Evolutionary conservation across 148 eudicot genomes (phyloP).

Genomic region (Talinum fruticosum): DNA sequence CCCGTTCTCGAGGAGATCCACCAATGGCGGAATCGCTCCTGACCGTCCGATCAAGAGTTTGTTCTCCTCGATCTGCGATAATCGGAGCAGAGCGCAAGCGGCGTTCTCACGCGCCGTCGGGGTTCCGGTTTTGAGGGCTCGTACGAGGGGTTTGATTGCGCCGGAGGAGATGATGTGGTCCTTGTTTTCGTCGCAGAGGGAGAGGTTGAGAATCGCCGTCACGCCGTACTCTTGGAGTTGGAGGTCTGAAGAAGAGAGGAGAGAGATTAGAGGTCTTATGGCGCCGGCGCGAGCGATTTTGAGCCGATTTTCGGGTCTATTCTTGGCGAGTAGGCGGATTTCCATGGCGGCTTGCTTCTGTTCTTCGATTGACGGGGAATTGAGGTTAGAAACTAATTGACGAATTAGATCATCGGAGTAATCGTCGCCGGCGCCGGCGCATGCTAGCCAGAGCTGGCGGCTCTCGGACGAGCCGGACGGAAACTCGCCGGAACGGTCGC

Average conservation of each 20-base stretch:
- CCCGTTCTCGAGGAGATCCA: conserved; percentile 59
- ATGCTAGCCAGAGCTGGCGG: conserved; percentile 55
- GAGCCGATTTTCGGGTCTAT: conserved; percentile 72
- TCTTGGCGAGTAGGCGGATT: conserved; percentile 68
- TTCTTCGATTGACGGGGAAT: conserved; percentile 44
- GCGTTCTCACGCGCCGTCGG: conserved; percentile 77
- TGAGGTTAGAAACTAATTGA: conserved; percentile 51
- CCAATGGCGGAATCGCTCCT: conserved; percentile 68
- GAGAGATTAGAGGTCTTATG: conserved; percentile 58
- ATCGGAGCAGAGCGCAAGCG: conserved; percentile 69
- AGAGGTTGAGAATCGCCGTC: conserved; percentile 73
- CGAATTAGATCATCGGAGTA: conserved; percentile 61
- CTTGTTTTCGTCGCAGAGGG: conserved; percentile 81
- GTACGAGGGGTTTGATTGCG: conserved; percentile 61
- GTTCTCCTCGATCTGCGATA: conserved; percentile 65
- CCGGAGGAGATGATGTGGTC: conserved; percentile 50
- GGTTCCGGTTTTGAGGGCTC: conserved; percentile 51
- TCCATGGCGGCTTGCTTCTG: conserved; percentile 80
- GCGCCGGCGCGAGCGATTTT: conserved; percentile 75
- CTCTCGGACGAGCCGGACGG: conserved; percentile 41
- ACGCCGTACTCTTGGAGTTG: conserved; percentile 82
- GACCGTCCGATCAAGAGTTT: conserved; percentile 67
- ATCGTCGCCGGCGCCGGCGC: conserved; percentile 43
- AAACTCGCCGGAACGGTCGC: conserved; percentile 87
- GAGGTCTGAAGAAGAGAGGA: conserved; percentile 47